These are phyloP conservation scores for Colletotrichum sansevieriae DNA, from an alignment of 2,329 filamentous ascomycete genomes.

Conservation along the genomic window DNA sequence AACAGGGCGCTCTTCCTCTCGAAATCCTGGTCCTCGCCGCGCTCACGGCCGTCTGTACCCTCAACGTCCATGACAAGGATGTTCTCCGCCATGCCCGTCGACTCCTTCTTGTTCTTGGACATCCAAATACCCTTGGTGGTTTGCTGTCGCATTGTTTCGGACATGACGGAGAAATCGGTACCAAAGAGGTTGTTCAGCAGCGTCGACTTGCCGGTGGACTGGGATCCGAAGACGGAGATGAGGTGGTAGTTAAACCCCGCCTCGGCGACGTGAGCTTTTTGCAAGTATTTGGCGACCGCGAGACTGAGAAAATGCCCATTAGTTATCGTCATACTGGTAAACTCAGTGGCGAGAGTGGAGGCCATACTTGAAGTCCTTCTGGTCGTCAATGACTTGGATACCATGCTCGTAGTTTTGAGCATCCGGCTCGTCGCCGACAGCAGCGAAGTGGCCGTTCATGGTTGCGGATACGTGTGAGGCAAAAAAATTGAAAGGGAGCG, in stretches of 20 bases:
- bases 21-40: slow-evolving; percentile 98
- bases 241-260: slow-evolving; percentile 99
- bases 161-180: slow-evolving; percentile 98
- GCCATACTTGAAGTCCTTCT: slow-evolving; percentile 94
- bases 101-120: slow-evolving; percentile 89
- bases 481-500: slow-evolving; percentile 27
- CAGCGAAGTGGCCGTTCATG: slow-evolving; percentile 87
- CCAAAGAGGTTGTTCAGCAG: slow-evolving; percentile 96
- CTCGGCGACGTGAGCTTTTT: slow-evolving; percentile 81
- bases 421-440: slow-evolving; percentile 74
- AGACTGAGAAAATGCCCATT: slow-evolving; percentile 63
- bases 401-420: slow-evolving; percentile 87
- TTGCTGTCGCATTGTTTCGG: slow-evolving; percentile 91
- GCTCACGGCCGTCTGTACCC: slow-evolving; percentile 94
- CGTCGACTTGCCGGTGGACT: slow-evolving; percentile 98
- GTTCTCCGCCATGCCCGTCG: slow-evolving; percentile 87
- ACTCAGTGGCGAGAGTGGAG: slow-evolving; percentile 36
- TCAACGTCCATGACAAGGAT: slow-evolving; percentile 99
- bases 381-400: slow-evolving; percentile 95
- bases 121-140: slow-evolving; percentile 99
- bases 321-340: slow-evolving; percentile 1
- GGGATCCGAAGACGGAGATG: slow-evolving; percentile 98
- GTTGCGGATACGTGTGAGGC: slow-evolving; percentile 44
- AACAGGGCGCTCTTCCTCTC: slow-evolving; percentile 98
- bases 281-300: slow-evolving; percentile 85